Evolutionary conservation across 2,329 filamentous ascomycete genomes (phyloP).

Genomic region (Talaromyces sp.): DNA sequence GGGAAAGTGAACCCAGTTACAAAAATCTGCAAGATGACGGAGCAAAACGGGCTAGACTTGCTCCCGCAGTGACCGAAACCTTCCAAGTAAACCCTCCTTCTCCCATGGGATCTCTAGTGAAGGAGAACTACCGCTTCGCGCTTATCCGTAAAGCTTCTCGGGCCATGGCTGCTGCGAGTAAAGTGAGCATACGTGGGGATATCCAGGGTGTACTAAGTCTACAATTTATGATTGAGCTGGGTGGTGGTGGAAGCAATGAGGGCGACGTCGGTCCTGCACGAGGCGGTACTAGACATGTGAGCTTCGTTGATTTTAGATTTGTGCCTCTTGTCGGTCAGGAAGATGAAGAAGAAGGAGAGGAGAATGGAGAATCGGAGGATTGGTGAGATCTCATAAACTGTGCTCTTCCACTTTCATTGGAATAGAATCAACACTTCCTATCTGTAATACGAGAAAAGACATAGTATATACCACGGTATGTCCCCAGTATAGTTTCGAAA

Average conservation of each 20-base stretch:
- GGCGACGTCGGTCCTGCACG: conserved; percentile 26
- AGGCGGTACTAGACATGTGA: conserved; percentile 32
- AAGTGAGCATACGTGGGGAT: conserved; percentile 88
- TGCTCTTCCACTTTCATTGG: too few species aligned
- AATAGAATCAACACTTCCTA: too few species aligned
- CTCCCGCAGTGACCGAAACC: conserved; percentile 49
- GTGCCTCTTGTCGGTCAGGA: conserved; percentile 47
- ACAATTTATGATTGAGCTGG: conserved; percentile 93
- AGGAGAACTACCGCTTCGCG: conserved; percentile 81
- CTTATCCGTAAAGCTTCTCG: conserved; percentile 80
- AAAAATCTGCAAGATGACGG: conserved; percentile 38
- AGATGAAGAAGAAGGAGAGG: conserved; percentile 24
- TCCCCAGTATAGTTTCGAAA: too few species aligned
- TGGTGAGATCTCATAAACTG: background rate
- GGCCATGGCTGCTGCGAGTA: conserved; percentile 90
- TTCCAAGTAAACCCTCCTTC: conserved; percentile 58
- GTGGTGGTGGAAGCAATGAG: conserved; percentile 38
- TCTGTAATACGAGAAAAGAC: too few species aligned
- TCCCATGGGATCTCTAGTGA: conserved; percentile 59
- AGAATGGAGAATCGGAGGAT: background rate
- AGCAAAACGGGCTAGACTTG: conserved; percentile 36
- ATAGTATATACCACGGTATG: too few species aligned
- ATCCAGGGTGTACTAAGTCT: conserved; percentile 85
- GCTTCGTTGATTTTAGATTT: conserved; percentile 50
- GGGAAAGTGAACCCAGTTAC: conserved; percentile 28